Conservation (phyloP, 176 grass and related monocot species). For the Puccinellia tenuiflora region DNA sequence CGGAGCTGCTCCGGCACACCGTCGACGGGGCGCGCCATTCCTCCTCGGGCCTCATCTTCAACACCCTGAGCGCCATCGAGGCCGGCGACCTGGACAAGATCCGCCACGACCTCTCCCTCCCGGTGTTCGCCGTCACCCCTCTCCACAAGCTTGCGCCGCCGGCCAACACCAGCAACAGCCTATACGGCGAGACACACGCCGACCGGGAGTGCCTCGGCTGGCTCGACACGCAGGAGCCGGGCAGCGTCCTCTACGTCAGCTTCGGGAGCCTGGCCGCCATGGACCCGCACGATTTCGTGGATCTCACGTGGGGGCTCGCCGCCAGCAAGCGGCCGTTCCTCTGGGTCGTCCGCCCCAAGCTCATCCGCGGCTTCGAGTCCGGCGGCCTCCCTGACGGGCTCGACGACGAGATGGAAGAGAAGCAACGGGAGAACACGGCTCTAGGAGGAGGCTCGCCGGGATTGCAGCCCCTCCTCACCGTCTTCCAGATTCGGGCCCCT, state of each 20-base stretch:
- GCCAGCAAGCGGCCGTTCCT: background rate
- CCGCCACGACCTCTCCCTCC: background rate
- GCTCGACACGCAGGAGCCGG: background rate
- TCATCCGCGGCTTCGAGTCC: background rate
- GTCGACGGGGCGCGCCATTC: background rate
- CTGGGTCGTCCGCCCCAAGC: background rate
- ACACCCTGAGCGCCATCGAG: slow-evolving; percentile 6
- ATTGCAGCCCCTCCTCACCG: no score
- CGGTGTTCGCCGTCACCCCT: background rate
- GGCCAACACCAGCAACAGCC: background rate
- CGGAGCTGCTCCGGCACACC: background rate
- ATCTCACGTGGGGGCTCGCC: slow-evolving; percentile 7
- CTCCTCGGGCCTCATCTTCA: slow-evolving; percentile 4
- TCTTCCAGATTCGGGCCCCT: no score
- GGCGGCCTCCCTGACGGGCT: background rate
- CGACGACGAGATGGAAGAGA: background rate
- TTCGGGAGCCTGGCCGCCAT: background rate
- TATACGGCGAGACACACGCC: background rate
- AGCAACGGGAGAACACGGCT: no score
- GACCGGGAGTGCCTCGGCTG: background rate
- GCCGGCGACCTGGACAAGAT: background rate
- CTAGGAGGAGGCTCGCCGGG: no score
- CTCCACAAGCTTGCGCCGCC: background rate
- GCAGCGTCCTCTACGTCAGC: background rate
- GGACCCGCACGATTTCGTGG: background rate